Percentiles rank a stretch among this genome's conserved stretches.
Evolutionary conservation across 1,284 basidiomycete species (phyloP).

Genomic region (Puccinia polysora): DNA sequence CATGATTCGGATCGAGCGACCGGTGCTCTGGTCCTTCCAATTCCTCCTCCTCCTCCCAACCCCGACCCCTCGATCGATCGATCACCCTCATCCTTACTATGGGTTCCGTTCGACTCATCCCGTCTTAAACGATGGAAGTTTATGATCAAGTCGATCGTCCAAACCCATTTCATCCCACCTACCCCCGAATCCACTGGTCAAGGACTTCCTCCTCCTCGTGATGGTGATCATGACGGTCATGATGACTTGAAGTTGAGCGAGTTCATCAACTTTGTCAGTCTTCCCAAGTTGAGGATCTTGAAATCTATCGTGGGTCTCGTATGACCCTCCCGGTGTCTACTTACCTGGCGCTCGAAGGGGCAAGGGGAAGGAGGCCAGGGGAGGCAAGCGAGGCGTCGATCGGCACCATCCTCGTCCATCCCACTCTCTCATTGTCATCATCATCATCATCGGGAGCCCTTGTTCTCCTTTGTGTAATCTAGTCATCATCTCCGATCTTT

Average conservation of each 20-base stretch:
- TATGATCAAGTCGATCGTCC: not conserved
- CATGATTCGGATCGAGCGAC: no score
- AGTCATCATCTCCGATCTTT: no score
- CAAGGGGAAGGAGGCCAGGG: no score
- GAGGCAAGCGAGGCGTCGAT: no score
- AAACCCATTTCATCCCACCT: not conserved
- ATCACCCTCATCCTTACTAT: not conserved
- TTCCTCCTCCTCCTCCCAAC: not conserved
- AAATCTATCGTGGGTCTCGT: conserved; percentile 14
- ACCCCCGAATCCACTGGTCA: not conserved
- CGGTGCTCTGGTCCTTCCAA: not conserved
- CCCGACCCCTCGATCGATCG: not conserved
- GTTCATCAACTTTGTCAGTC: conserved; percentile 3
- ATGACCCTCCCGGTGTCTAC: no score
- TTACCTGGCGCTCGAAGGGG: no score
- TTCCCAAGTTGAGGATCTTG: conserved; percentile 16
- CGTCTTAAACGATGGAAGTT: not conserved
- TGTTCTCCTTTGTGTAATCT: no score
- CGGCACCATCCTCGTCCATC: no score
- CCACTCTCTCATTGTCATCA: no score
- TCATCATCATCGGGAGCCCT: no score
- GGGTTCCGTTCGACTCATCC: not conserved
- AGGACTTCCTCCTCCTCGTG: not conserved
- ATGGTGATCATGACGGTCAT: not conserved
- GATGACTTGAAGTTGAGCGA: not conserved